Percentiles rank a stretch among this genome's conserved stretches.
These are phyloP conservation scores for Linnemannia schmuckeri DNA, from an alignment of 192 early-diverging fungal genomes.

Conservation along the genomic window DNA sequence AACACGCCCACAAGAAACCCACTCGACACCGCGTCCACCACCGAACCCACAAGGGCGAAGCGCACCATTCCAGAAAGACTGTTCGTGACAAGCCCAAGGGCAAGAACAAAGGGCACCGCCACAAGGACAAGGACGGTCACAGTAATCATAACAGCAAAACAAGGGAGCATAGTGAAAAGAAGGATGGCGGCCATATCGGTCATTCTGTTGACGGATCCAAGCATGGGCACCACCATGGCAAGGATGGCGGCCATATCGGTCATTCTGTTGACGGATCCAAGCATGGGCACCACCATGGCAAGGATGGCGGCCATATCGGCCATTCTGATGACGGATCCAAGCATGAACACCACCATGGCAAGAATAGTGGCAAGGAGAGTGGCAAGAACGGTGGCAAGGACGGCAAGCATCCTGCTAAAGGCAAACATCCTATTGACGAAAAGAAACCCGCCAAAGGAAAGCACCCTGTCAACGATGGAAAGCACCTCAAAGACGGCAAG, in stretches of 20 bases:
- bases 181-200: not conserved
- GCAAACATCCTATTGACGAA: not conserved
- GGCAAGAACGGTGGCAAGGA: not conserved
- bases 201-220: not conserved
- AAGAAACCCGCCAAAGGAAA: not conserved
- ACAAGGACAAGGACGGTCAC: not conserved
- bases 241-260: not conserved
- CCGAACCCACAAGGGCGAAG: not conserved
- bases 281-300: not conserved
- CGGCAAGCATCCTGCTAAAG: not conserved
- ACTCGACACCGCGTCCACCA: not conserved
- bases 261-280: not conserved
- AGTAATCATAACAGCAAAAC: not conserved
- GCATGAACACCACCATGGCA: not conserved
- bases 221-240: not conserved
- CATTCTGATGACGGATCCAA: not conserved
- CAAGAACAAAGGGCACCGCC: constrained; percentile 1
- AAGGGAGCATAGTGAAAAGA: not conserved
- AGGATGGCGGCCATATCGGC: not conserved
- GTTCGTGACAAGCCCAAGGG: not conserved
- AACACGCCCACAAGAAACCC: not conserved
- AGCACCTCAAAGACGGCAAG: not conserved
- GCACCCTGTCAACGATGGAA: not conserved
- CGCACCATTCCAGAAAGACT: not conserved
- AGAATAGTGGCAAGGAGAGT: no score